Percentiles rank a stretch among this genome's conserved stretches.
phyloP scores from a whole-genome alignment of 2,329 filamentous ascomycete species.

The Aspergillus sp. region DNA sequence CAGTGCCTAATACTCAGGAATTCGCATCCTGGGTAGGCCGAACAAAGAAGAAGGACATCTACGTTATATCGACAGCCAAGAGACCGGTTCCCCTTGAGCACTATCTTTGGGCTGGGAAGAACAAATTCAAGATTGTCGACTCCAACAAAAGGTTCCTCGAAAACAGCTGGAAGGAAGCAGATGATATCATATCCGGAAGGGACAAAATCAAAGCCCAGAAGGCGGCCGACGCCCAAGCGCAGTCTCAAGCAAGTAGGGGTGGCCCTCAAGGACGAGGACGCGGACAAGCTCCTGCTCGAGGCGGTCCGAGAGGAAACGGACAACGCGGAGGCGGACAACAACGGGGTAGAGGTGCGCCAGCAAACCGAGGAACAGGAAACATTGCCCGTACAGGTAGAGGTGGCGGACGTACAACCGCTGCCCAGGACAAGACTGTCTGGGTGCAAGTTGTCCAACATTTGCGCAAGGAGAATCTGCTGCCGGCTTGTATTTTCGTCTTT shows the following conservation, averaged over 20 bases:
- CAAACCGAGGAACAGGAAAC: slow-evolving; percentile 69
- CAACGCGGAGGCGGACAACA: slow-evolving; percentile 47
- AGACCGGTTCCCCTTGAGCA: slow-evolving; percentile 93
- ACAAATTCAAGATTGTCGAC: slow-evolving; percentile 92
- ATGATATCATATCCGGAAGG: slow-evolving; percentile 74
- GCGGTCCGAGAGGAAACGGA: slow-evolving; percentile 43
- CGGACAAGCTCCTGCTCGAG: slow-evolving; percentile 52
- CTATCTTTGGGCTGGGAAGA: slow-evolving; percentile 92
- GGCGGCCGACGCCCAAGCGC: slow-evolving; percentile 53
- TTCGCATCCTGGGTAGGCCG: slow-evolving; percentile 98
- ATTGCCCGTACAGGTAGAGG: slow-evolving; percentile 85
- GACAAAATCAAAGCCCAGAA: slow-evolving; percentile 68
- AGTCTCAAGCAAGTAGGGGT: slow-evolving; percentile 53
- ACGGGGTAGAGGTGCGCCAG: slow-evolving; percentile 56
- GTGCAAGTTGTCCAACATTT: slow-evolving; percentile 92
- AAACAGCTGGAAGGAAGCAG: slow-evolving; percentile 91
- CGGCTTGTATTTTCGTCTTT: slow-evolving; percentile 96
- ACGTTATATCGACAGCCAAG: slow-evolving; percentile 96
- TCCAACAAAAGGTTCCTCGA: slow-evolving; percentile 89
- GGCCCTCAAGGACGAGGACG: slow-evolving; percentile 55
- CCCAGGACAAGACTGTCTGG: slow-evolving; percentile 95
- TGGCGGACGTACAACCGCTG: slow-evolving; percentile 81
- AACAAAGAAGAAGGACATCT: slow-evolving; percentile 98
- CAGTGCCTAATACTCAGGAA: slow-evolving; percentile 94
- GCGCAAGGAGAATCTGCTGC: slow-evolving; percentile 80